Evolutionary conservation across 768 basidiomycete genomes (phyloP), one percentile per base, ranked within the genome.

Genomic region (Gloeophyllum trabeum): DNA sequence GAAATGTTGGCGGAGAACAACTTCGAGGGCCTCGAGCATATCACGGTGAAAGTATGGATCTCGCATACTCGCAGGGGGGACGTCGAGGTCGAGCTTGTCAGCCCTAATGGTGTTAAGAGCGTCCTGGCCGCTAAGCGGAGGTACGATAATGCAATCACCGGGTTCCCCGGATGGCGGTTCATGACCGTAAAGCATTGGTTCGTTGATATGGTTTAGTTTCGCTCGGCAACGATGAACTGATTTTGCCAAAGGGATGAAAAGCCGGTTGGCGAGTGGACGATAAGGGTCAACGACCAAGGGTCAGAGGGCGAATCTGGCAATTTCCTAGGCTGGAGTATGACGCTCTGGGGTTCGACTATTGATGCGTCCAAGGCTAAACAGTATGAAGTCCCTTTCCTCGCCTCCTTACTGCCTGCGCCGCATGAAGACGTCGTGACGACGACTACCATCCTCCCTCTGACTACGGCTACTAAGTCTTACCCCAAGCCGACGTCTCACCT

Each of bases 121-220:
- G 68, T 97, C 12, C 62, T 99, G 30, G 93, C 84, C 18, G 76
- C 78, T 16, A 70, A 67, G 43, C 75, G 96, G 47, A 53, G 66
- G 24, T 66, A 67, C 10, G 96, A 99, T 55, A 57, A 57, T 26
- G 79, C 73, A 14, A 58, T 53, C 4, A 70, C 67, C 6, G 94
- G 96, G 6, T 94, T 73, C 58, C 76, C 76, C n/a, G 93, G 89
- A 1, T 99, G 96, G 96, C 81, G 73, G n/a, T 99, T 99, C 58
- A 98, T 97, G 92, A 77, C 79, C 24, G 75, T 98, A 43, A 99
- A 99, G 61, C 96, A 99, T 54, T 99, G 96, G 94, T 93, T 44
- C 58, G 77, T 24, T 18, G 12, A 14, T 24, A 28, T n/a, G n/a
- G n/a, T n/a, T n/a, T n/a, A n/a, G n/a, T n/a, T n/a, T n/a, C n/a